A percentile compares a stretch with the other conserved stretches of the same genome.
These are phyloP conservation scores for Suhomyces sp. DNA, from an alignment of 805 yeast species.

Conservation along the genomic window DNA sequence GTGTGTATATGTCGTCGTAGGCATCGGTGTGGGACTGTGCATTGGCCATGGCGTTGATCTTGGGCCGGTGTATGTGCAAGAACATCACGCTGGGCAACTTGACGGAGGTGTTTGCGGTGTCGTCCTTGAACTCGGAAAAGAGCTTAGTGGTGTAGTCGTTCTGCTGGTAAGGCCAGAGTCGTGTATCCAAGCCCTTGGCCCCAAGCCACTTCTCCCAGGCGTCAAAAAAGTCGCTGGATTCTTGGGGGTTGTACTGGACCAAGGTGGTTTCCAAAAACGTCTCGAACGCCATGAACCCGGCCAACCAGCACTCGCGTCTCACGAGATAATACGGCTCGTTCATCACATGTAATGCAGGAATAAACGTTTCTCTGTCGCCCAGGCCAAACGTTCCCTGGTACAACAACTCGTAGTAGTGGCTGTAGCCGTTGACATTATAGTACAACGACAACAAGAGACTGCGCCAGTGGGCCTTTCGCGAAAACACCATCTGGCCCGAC, in stretches of 20 bases:
- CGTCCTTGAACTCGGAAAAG: slow-evolving; percentile 16
- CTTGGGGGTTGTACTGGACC: slow-evolving; percentile 30
- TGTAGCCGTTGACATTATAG: slow-evolving; percentile 37
- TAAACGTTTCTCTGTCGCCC: slow-evolving; percentile 43
- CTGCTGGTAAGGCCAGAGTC: slow-evolving; percentile 30
- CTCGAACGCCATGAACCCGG: slow-evolving; percentile 5
- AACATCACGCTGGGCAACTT: slow-evolving; percentile 24
- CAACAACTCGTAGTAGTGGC: slow-evolving; percentile 35
- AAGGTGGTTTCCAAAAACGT: slow-evolving; percentile 23
- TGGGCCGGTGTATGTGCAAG: slow-evolving; percentile 32
- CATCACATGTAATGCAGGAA: slow-evolving; percentile 40
- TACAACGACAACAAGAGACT: slow-evolving; percentile 35
- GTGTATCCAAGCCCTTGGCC: slow-evolving; percentile 20
- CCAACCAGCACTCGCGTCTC: slow-evolving; percentile 11
- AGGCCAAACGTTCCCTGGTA: slow-evolving; percentile 43
- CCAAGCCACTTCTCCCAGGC: slow-evolving; percentile 28
- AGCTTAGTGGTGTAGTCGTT: slow-evolving; percentile 24
- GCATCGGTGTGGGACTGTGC: slow-evolving; percentile 8
- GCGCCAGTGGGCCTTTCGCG: slow-evolving; percentile 29
- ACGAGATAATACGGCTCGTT: slow-evolving; percentile 38
- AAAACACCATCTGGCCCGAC: slow-evolving; percentile 38
- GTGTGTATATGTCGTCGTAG: slow-evolving; percentile 16
- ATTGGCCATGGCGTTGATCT: slow-evolving; percentile 28
- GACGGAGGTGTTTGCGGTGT: not conserved
- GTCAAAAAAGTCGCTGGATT: slow-evolving; percentile 13